Evolutionary conservation across 2,329 filamentous ascomycete species (phyloP).

Genomic region (Arachnomyces sp.): DNA sequence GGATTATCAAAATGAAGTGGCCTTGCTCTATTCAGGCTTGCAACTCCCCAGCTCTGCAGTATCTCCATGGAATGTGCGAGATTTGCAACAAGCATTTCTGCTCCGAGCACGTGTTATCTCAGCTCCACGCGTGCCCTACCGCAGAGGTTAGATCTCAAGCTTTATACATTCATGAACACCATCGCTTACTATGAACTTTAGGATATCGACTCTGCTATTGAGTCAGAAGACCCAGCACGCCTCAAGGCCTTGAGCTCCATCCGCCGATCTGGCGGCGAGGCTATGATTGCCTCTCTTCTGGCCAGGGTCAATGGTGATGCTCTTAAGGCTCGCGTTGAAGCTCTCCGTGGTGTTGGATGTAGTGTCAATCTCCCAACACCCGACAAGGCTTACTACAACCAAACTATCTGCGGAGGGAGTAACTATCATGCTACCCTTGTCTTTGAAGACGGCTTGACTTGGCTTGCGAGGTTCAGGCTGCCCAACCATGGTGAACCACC

Average conservation of each 20-base stretch:
- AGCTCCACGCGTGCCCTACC: neutral
- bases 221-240: neutral
- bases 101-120: neutral
- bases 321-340: slow-evolving; percentile 29
- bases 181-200: neutral
- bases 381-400: slow-evolving; percentile 19
- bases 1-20: neutral
- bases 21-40: neutral
- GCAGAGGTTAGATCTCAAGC: too few species aligned
- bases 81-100: neutral
- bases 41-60: neutral
- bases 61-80: neutral
- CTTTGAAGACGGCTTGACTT: slow-evolving; percentile 37
- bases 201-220: neutral
- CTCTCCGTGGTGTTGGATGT: slow-evolving; percentile 31
- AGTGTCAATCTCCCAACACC: slow-evolving; percentile 24
- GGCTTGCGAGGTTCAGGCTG: slow-evolving; percentile 37
- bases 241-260: neutral
- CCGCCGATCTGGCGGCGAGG: neutral
- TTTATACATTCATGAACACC: too few species aligned
- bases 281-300: slow-evolving; percentile 16
- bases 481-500: slow-evolving; percentile 35
- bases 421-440: slow-evolving; percentile 38
- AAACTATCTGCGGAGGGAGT: slow-evolving; percentile 34
- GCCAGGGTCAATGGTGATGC: slow-evolving; percentile 28